Conservation (phyloP, 2,329 filamentous ascomycete species). For the Cladosporium austrohemisphaericum region DNA sequence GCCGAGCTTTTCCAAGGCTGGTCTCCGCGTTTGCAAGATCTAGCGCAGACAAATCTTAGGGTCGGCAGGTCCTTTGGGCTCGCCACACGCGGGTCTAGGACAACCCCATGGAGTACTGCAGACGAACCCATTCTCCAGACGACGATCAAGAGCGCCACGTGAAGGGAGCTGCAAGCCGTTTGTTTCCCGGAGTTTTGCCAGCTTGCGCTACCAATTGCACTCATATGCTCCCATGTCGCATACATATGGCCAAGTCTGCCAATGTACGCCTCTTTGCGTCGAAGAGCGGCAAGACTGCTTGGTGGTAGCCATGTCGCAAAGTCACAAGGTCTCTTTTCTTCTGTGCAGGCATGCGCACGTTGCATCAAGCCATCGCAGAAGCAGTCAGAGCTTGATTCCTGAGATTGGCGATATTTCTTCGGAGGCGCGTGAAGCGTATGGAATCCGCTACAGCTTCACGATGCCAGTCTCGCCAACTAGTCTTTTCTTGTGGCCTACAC, state of each 20-base stretch:
- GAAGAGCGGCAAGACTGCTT: constrained; percentile 14
- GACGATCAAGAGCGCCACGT: constrained; percentile 9
- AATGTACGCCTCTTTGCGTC: constrained; percentile 6
- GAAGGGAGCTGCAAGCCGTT: constrained; percentile 4
- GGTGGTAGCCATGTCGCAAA: constrained; percentile 8
- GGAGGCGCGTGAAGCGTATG: not conserved
- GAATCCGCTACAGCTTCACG: not conserved
- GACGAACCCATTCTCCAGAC: constrained; percentile 5
- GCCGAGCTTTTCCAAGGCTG: constrained; percentile 14
- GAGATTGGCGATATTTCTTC: constrained; percentile 10
- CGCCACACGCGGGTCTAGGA: not conserved
- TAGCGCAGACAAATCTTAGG: not conserved
- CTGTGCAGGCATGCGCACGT: not conserved
- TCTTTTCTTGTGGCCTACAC: too few species aligned
- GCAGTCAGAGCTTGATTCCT: not conserved
- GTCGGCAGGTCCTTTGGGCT: not conserved
- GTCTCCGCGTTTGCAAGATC: constrained; percentile 10
- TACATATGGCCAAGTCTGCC: constrained; percentile 15
- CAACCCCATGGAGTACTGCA: constrained; percentile 10
- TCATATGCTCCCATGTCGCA: not conserved
- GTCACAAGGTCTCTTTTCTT: constrained; percentile 9
- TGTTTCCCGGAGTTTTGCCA: not conserved
- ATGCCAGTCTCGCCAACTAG: not conserved
- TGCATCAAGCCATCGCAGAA: not conserved
- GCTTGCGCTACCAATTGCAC: not conserved